Evolutionary conservation across 2,329 filamentous ascomycete species (phyloP), one percentile per base, ranked within the genome.

Genomic region (Penicillium decumbens): DNA sequence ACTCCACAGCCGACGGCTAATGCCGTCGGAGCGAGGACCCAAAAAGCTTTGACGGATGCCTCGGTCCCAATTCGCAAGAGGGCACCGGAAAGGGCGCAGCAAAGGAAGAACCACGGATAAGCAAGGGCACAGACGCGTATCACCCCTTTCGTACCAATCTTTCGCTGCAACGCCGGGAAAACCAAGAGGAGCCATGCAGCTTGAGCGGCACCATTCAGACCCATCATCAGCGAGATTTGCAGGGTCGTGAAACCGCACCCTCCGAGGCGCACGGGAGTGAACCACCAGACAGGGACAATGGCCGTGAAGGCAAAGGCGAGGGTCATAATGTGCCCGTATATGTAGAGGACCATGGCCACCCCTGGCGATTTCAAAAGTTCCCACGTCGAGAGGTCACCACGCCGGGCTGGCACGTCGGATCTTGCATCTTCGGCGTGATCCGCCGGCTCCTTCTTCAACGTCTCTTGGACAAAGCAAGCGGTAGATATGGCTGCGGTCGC

Each of bases 101-200:
- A 15, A 0, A 67, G 63, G 64, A 89, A 84, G 64, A 88, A 84
- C 43, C 83, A 62, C 0, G 87, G 86, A 72, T 86, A 90, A 0
- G 64, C 71, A 28, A 63, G 56, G 1, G 77, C 78, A 63, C 85
- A 87, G 7, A 71, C 56, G 4, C 78, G 76, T 52, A 92, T 71
- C 0, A 91, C 73, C 3, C 77, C 79, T 23, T 82, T 83, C 6
- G 86, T 90, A 8, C 87, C 86, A 20, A 83, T 65, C 18, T 80
- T 79, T 30, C 69, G 73, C 62, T 92, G 87, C 1, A 92, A 66
- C 0, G 75, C 72, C 1, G 88, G 87, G 62, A 92, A 91, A 28
- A 78, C 73, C 12, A 88, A 54, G 0, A 92, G 74, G 1, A 89
- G 78, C 87, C 87, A 92, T 6, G 80, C 49, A 1, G 85, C 81